Conservation (phyloP, 306 rosid genomes). For the Morella rubra region DNA sequence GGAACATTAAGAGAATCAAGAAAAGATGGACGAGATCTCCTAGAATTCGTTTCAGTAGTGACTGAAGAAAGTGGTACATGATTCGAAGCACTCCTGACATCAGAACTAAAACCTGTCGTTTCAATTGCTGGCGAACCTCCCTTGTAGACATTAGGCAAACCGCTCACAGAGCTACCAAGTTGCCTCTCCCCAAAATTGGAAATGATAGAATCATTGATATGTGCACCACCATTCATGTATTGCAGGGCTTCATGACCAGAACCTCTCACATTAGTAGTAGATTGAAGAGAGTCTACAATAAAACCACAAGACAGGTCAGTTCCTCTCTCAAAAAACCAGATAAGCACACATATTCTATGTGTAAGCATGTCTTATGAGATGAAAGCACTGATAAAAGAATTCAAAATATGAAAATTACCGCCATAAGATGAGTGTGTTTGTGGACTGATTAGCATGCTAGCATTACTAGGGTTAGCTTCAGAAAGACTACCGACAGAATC, state of each 20-base stretch:
- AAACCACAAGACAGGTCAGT: conserved; percentile 30
- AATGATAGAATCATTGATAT: conserved; percentile 38
- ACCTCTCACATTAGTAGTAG: conserved; percentile 19
- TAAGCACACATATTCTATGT: conserved; percentile 2
- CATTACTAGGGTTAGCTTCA: conserved; percentile 46
- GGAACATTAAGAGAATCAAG: conserved; percentile 73
- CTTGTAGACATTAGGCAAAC: conserved; percentile 37
- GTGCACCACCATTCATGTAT: conserved; percentile 32
- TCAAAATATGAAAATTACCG: conserved; percentile 43
- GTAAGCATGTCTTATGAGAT: conserved; percentile 1
- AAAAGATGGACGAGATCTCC: conserved; percentile 83
- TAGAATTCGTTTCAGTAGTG: conserved; percentile 53
- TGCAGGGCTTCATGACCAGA: conserved; percentile 43
- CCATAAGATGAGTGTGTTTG: conserved; percentile 42
- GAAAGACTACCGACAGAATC: conserved; percentile 41
- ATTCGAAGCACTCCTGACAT: conserved; percentile 44
- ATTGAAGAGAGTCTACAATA: conserved; percentile 32
- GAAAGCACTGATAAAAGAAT: conserved; percentile 22
- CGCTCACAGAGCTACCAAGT: conserved; percentile 33
- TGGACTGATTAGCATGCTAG: conserved; percentile 35
- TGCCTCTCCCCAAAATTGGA: conserved; percentile 41
- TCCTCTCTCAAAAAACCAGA: conserved; percentile 20
- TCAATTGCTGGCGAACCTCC: conserved; percentile 43
- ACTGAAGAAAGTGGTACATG: conserved; percentile 41
- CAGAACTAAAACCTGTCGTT: conserved; percentile 38